Conservation (phyloP, 768 basidiomycete species). For the Leccinum boreale region DNA sequence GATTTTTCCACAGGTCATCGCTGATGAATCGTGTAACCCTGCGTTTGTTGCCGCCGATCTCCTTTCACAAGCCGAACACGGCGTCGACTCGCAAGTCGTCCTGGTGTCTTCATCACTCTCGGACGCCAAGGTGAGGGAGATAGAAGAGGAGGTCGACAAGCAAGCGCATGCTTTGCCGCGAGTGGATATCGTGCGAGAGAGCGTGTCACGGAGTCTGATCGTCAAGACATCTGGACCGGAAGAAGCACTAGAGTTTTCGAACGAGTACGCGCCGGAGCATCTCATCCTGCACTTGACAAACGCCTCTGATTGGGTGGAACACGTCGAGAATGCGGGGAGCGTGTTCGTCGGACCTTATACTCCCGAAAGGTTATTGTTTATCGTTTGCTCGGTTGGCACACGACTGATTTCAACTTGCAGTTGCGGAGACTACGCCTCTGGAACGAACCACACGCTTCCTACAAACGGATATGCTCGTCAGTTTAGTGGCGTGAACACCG, state of each 20-base stretch:
- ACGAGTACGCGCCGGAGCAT: conserved; percentile 98
- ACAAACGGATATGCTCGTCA: conserved; percentile 96
- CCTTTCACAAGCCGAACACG: conserved; percentile 97
- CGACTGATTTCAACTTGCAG: conserved; percentile 39
- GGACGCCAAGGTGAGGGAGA: conserved; percentile 55
- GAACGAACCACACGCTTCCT: conserved; percentile 97
- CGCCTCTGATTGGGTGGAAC: conserved; percentile 58
- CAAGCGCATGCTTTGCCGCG: conserved; percentile 87
- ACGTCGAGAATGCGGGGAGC: conserved; percentile 90
- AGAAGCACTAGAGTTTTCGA: conserved; percentile 85
- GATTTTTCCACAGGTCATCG: conserved; percentile 69
- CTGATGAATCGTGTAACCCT: conserved; percentile 81
- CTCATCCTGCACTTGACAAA: conserved; percentile 85
- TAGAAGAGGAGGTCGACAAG: conserved; percentile 80
- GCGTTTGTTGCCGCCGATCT: conserved; percentile 95
- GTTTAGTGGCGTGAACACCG: conserved; percentile 96
- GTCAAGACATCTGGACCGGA: conserved; percentile 64
- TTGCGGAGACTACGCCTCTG: conserved; percentile 98
- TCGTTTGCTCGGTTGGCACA: background rate
- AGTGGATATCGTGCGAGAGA: conserved; percentile 87
- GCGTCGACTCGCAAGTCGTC: conserved; percentile 96
- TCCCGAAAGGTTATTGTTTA: conserved; percentile 80
- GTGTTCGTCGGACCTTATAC: conserved; percentile 95
- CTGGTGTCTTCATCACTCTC: conserved; percentile 77
- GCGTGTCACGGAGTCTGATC: conserved; percentile 87